A percentile compares a stretch with the other conserved stretches of the same genome.
Evolutionary conservation across 257 asterid species (phyloP).

Genomic region (Craterostigma plantagineum): DNA sequence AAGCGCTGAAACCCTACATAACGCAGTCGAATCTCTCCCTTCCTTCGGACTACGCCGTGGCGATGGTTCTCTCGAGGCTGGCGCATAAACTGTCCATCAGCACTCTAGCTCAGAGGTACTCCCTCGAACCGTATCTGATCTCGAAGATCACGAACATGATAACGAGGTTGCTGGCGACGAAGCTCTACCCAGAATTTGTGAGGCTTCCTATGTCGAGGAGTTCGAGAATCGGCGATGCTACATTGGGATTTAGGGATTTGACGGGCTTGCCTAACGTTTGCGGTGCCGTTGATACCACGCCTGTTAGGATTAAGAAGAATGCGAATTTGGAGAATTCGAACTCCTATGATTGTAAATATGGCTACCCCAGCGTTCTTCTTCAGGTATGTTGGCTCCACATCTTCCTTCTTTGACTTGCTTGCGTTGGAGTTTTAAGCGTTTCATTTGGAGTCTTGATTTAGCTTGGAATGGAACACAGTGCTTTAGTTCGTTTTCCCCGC

Average conservation of each 20-base stretch:
- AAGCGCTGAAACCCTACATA: constrained; percentile 81
- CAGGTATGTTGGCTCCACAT: no score
- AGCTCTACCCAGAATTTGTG: constrained; percentile 81
- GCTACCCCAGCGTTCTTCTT: constrained; percentile 55
- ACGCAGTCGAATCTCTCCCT: constrained; percentile 88
- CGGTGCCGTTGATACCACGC: constrained; percentile 81
- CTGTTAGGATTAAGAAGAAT: constrained; percentile 43
- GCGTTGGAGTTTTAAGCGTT: no score
- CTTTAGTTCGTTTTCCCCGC: no score
- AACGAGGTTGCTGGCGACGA: constrained; percentile 86
- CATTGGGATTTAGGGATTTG: constrained; percentile 74
- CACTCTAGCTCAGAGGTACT: constrained; percentile 74
- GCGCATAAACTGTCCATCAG: constrained; percentile 63
- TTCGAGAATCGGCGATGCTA: constrained; percentile 45
- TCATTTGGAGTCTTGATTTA: no score
- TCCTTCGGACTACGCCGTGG: constrained; percentile 97
- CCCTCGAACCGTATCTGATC: constrained; percentile 83
- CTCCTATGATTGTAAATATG: constrained; percentile 41
- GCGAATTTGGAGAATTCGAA: constrained; percentile 34
- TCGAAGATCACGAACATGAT: constrained; percentile 95
- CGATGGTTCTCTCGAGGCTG: constrained; percentile 89
- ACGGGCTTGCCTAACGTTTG: constrained; percentile 67
- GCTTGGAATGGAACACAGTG: no score
- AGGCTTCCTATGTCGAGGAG: constrained; percentile 69
- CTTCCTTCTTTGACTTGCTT: no score